Base-by-base conservation (phyloP, 2,329 filamentous ascomycete genomes). In the Pestalotiopsis sp. region DNA sequence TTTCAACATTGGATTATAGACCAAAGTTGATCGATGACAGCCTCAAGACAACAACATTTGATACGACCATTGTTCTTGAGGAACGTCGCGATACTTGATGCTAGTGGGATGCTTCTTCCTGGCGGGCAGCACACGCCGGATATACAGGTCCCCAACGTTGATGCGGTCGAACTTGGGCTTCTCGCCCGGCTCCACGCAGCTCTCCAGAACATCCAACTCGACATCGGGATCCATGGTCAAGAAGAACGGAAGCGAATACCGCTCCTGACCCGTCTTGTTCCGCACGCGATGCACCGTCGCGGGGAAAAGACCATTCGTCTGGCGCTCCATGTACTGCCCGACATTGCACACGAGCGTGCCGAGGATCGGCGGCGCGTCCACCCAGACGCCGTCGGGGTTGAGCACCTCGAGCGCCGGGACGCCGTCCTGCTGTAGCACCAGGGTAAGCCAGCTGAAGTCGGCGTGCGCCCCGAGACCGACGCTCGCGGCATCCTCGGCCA, bases 381-480 rank as follows among this genome's bases (percentile, higher is more conserved):
- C 74, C 81, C 81, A 83, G 1, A 77, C 68, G 4, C 80, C 81
- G 49, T 82, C 80, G n/a, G 75, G 77, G 69, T 82, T 82, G 2
- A 83, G 76, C 0, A 83, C 81, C 67, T 83, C 80, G 23, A 83
- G 76, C 1, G 75, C 77, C 14, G 71, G 71, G 1, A 75, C 70
- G 9, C 66, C 67, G 67, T 77, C 76, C 72, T 76, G 76, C 71
- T 78, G 76, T 13, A 77, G 70, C 1, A 83, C 80, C 12, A 83
- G 75, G 0, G 81, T 83, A 71, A 83, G 79, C 77, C 80, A 82
- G 68, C 78, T 80, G 69, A 82, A 82, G 67, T 83, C 81, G 2
- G 80, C 78, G 67, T 83, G 81, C 0, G 81, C 81, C 11, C 81
- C 80, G 14, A 83, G 77, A 1, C 81, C 80, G 4, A 80, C 78